These are phyloP conservation scores for Podospora pseudopauciseta DNA, from an alignment of 495 filamentous ascomycete genomes.

Conservation along the genomic window DNA sequence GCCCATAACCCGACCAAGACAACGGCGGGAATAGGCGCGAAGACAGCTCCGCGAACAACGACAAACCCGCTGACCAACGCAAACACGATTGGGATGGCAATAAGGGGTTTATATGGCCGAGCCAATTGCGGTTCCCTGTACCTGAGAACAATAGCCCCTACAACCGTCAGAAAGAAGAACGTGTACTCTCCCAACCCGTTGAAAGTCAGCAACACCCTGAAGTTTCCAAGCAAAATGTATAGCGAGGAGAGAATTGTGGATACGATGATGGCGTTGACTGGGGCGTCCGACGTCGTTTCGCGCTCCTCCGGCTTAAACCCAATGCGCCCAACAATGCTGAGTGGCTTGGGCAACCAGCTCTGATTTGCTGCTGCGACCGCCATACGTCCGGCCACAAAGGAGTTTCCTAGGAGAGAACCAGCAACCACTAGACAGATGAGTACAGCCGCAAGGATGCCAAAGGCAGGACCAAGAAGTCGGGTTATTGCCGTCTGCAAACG, in stretches of 20 bases:
- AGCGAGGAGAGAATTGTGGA: conserved; percentile 44
- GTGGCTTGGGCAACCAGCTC: conserved; percentile 47
- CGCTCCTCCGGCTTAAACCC: conserved; percentile 18
- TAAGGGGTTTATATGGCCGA: conserved; percentile 47
- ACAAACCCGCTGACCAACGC: conserved; percentile 52
- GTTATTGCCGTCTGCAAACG: conserved; percentile 48
- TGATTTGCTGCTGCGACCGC: conserved; percentile 53
- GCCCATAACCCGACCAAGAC: conserved; percentile 46
- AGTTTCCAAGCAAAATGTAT: conserved; percentile 56
- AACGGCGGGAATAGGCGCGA: conserved; percentile 48
- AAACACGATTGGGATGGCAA: conserved; percentile 47
- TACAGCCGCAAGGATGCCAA: conserved; percentile 45
- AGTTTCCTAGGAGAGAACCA: conserved; percentile 54
- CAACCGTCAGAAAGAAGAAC: conserved; percentile 56
- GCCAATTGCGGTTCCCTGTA: conserved; percentile 45
- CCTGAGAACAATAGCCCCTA: conserved; percentile 50
- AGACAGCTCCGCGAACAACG: conserved; percentile 50
- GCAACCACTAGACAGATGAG: conserved; percentile 52
- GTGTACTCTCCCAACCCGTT: conserved; percentile 55
- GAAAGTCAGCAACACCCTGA: conserved; percentile 54
- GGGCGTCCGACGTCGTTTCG: conserved; percentile 36
- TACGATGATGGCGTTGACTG: conserved; percentile 51
- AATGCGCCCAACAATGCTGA: conserved; percentile 42
- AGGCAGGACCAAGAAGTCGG: conserved; percentile 45
- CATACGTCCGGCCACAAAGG: conserved; percentile 55